A percentile compares a stretch with the other conserved stretches of the same genome.
Conservation (phyloP, 1,284 basidiomycete genomes). For the Schizopora paradoxa region DNA sequence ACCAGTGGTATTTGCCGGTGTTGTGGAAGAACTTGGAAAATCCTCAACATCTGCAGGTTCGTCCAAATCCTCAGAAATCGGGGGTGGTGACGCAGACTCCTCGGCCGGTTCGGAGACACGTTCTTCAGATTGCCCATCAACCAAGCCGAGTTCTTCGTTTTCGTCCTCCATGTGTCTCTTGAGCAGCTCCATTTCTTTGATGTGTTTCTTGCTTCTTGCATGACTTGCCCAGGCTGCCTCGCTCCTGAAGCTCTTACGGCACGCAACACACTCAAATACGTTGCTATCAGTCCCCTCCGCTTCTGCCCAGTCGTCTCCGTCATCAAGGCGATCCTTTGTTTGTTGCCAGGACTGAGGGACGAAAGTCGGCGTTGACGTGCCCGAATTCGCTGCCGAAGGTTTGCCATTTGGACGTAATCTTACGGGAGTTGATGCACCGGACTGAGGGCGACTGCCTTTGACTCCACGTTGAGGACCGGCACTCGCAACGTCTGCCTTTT, state of each 20-base stretch:
- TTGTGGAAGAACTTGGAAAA: not conserved
- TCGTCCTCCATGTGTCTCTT: constrained; percentile 74
- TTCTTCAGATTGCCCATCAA: constrained; percentile 11
- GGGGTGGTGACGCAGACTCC: too few relatives aligned
- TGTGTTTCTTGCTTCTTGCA: constrained; percentile 93
- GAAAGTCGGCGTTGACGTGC: constrained; percentile 34
- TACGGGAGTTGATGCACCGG: constrained; percentile 22
- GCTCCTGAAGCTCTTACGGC: constrained; percentile 85
- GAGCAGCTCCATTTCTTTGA: constrained; percentile 79
- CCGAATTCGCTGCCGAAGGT: constrained; percentile 13
- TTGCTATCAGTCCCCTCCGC: constrained; percentile 56
- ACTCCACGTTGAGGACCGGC: constrained; percentile 26
- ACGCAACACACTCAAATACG: constrained; percentile 95
- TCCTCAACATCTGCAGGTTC: constrained; percentile 17
- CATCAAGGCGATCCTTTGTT: constrained; percentile 35
- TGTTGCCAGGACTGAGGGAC: constrained; percentile 85
- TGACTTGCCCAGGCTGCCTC: constrained; percentile 97
- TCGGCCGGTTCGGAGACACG: too few relatives aligned
- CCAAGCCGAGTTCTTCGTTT: constrained; percentile 57
- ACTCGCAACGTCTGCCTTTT: constrained; percentile 26
- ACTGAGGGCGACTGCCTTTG: constrained; percentile 10
- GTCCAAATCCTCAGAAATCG: constrained; percentile 19
- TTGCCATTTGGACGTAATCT: constrained; percentile 22
- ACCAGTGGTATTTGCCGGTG: constrained; percentile 16
- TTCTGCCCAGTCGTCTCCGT: constrained; percentile 64